Base-by-base conservation (phyloP, 352 stramenopile species). In the Phytophthora pseudosyringae region DNA sequence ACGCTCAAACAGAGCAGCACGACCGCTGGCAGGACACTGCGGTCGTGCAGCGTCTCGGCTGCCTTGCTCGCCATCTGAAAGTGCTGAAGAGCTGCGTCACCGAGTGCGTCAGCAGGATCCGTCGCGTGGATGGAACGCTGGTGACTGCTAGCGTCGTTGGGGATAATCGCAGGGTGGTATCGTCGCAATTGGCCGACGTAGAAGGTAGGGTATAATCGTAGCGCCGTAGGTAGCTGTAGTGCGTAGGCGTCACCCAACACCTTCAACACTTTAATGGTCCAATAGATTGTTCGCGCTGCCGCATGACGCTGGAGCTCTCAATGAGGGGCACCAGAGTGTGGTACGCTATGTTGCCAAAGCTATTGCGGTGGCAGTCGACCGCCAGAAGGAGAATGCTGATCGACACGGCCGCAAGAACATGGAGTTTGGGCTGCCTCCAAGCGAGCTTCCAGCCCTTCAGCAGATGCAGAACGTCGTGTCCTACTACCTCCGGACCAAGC, bases 141-240 rank as follows among this genome's bases (percentile, higher is more conserved):
- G 11, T 18, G 28, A n/a, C 12, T 31, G 31, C 16, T 21, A 35
- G 47, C 32, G 32, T 50, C 29, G 39, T n/a, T 45, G 7, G 40
- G 39, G 16, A 51, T 60, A 33, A 15, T 21, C 6, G 18, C 43
- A 0, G 54, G 41, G 15, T 40, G 46, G n/a, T 66, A 71, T 3
- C 47, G 47, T 1, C 54, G 55, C 0, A 66, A 25, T 0, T 40
- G 49, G 6, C 63, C 38, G 21, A 66, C 63, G 40, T 60, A 61
- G 48, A 66, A 71, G 15, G 39, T 59, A 59, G 46, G 57, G n/a
- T n/a, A n/a, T n/a, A n/a, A n/a, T n/a, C n/a, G n/a, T n/a, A 71
- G 16, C 1, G 16, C 16, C 2, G 39, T 45, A 26, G 39, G 39
- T 45, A 45, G 16, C 8, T 45, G 39, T 12, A 45, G 39, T 4